These are phyloP conservation scores for Thermomucor indicae-seudaticae DNA, from an alignment of 371 early-diverging fungal genomes.

Conservation along the genomic window DNA sequence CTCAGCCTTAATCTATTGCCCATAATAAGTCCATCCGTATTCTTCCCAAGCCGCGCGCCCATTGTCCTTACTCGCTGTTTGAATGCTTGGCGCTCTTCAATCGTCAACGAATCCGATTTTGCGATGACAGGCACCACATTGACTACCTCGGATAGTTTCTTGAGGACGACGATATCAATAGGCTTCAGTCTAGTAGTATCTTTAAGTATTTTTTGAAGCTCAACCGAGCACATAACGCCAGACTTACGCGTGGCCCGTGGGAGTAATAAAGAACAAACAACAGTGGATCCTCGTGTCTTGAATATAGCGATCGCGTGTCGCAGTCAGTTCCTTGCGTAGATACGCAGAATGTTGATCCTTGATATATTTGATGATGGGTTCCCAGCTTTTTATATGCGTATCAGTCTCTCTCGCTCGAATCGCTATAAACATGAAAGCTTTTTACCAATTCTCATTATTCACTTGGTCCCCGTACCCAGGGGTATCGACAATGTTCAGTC, in stretches of 20 bases:
- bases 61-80: slow-evolving; percentile 58
- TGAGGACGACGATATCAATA: slow-evolving; percentile 71
- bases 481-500: slow-evolving; percentile 82
- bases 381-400: slow-evolving; percentile 56
- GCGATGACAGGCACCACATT: slow-evolving; percentile 86
- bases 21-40: background rate
- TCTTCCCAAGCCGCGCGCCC: background rate
- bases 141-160: slow-evolving; percentile 68
- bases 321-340: slow-evolving; percentile 83
- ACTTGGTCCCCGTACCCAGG: slow-evolving; percentile 81
- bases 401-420: background rate
- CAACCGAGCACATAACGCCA: no score
- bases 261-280: slow-evolving; percentile 76
- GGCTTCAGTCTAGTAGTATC: slow-evolving; percentile 72
- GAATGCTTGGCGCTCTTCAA: slow-evolving; percentile 69
- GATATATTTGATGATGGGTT: slow-evolving; percentile 87
- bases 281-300: slow-evolving; percentile 83
- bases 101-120: slow-evolving; percentile 83
- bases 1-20: slow-evolving; percentile 78
- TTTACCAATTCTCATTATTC: slow-evolving; percentile 85
- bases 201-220: no score
- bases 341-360: slow-evolving; percentile 90
- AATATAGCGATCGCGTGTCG: slow-evolving; percentile 80
- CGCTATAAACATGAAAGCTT: background rate
- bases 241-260: slow-evolving; percentile 70